A percentile compares a stretch with the other conserved stretches of the same genome.
phyloP scores from a whole-genome alignment of 2,329 filamentous ascomycete genomes.

The Ascochyta viciae-villosae region DNA sequence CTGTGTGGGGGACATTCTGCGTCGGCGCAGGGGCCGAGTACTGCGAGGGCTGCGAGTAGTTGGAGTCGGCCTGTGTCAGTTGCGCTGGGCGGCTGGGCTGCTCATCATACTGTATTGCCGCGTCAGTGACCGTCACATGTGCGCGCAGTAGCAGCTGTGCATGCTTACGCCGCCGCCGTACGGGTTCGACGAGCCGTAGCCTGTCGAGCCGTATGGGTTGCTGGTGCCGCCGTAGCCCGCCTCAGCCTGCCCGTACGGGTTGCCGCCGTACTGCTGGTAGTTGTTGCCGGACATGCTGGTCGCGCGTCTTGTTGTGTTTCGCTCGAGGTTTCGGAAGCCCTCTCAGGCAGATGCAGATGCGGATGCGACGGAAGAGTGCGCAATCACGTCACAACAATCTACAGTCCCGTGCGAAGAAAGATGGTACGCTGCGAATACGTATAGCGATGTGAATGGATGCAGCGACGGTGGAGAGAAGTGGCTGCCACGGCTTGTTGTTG shows the following conservation, averaged over 20 bases:
- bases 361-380: slow-evolving; percentile 39
- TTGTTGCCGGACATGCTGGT: slow-evolving; percentile 40
- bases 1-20: slow-evolving; percentile 35
- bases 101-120: slow-evolving; percentile 30
- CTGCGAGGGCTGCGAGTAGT: slow-evolving; percentile 50
- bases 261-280: slow-evolving; percentile 64
- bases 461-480: slow-evolving; percentile 11
- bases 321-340: slow-evolving; percentile 26
- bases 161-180: slow-evolving; percentile 38
- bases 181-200: slow-evolving; percentile 41
- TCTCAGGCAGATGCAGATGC: slow-evolving; percentile 27
- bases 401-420: neutral
- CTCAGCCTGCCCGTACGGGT: slow-evolving; percentile 66
- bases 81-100: slow-evolving; percentile 35
- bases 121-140: slow-evolving; percentile 16
- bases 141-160: slow-evolving; percentile 10
- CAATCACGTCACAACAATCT: slow-evolving; percentile 18
- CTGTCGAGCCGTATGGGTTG: slow-evolving; percentile 50
- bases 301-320: slow-evolving; percentile 20
- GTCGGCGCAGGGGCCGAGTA: slow-evolving; percentile 39
- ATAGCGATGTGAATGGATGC: slow-evolving; percentile 12
- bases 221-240: slow-evolving; percentile 33
- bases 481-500: slow-evolving; percentile 21
- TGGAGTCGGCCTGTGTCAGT: slow-evolving; percentile 44
- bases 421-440: neutral